phyloP scores from a whole-genome alignment of 2,329 filamentous ascomycete genomes.

The Colletotrichum sp. region DNA sequence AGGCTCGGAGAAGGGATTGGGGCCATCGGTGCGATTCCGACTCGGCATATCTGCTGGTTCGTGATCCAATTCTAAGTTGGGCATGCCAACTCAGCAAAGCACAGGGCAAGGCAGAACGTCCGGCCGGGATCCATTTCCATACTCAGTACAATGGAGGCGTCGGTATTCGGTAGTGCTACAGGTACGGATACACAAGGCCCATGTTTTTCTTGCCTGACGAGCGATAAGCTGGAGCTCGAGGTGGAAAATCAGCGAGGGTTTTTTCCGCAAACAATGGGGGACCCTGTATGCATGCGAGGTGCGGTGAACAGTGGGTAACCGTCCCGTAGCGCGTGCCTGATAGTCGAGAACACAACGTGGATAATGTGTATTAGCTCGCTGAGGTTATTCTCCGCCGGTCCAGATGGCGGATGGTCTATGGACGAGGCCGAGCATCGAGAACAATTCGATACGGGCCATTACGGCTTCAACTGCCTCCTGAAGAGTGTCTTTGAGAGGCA shows the following conservation, averaged over 20 bases:
- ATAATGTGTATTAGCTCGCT: neutral
- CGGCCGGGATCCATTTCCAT: neutral
- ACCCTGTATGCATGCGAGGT: slow-evolving; percentile 19
- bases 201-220: neutral
- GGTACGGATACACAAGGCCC: neutral
- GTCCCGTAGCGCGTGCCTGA: slow-evolving; percentile 1
- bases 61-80: neutral
- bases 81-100: neutral
- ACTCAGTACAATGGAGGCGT: neutral
- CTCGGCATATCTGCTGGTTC: neutral
- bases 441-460: neutral
- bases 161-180: neutral
- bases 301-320: slow-evolving; percentile 18
- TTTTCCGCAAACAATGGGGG: slow-evolving; percentile 12
- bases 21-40: slow-evolving; percentile 8
- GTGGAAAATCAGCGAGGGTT: neutral
- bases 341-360: neutral
- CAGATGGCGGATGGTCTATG: neutral
- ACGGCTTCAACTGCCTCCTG: neutral
- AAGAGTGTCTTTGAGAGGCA: neutral
- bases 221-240: neutral
- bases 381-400: slow-evolving; percentile 4
- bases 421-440: neutral
- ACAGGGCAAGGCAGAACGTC: slow-evolving; percentile 3
- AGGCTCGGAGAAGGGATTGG: slow-evolving; percentile 1